Base-by-base conservation (phyloP, 768 basidiomycete genomes). In the Boletus sensibilis region DNA sequence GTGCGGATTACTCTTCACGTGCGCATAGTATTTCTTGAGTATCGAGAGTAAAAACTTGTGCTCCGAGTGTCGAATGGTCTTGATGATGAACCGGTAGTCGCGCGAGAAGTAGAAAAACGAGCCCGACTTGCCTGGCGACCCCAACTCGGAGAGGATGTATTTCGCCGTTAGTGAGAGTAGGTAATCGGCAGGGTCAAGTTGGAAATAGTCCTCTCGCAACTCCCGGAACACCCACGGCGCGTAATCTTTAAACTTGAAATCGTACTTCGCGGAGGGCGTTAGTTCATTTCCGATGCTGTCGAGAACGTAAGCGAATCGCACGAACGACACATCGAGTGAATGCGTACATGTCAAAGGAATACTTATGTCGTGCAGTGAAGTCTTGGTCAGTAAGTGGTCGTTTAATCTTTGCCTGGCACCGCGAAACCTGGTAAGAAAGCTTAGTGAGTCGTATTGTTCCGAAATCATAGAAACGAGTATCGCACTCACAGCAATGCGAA, bases 171-270 rank as follows among this genome's bases (percentile, higher is more conserved):
- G 84, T 1, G 94, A 96, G 55, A 98, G 85, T 16, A 99, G 84
- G 75, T 99, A 98, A 72, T 99, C 97, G 35, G 94, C 93, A 3
- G 97, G 96, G 69, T 98, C 97, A 44, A 99, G 83, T 61, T 91
- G 87, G 75, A 99, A 98, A 71, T 88, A 81, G 61, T 94, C 90
- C 74, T 98, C 96, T 31, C 97, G 88, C 14, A 99, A 78, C 53
- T 93, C 90, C 27, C 96, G 91, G 74, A 99, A 99, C 4, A 98
- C 92, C 89, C 91, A 97, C 0, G 97, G 96, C 0, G 95, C 94
- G 71, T 98, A 99, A 70, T 99, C 96, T 73, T 98, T 98, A 81
- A 98, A 98, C 74, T 99, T 99, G 82, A 98, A 98, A 72, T 98
- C 97, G 75, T 99, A 99, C 76, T 88, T 90, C 5, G 96, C 95